Conservation (phyloP, 805 yeast genomes). For the Zygoascus bituminiphila region DNA sequence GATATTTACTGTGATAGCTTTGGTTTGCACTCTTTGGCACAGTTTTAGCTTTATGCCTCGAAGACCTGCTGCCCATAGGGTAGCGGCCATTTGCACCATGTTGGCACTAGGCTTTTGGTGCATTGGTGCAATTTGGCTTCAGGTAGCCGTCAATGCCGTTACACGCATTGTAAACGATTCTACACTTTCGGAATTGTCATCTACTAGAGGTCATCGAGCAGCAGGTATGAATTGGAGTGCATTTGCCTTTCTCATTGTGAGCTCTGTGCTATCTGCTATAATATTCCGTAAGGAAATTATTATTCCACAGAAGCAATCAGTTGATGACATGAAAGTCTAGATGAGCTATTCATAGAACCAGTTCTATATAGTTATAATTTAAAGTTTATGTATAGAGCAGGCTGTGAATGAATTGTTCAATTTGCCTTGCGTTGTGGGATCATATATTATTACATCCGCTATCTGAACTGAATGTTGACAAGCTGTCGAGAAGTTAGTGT, state of each 20-base stretch:
- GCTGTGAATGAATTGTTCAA: too few relatives aligned
- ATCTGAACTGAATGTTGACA: too few relatives aligned
- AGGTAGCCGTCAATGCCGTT: slow-evolving; percentile 16
- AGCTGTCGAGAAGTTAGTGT: too few relatives aligned
- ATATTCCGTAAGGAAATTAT: slow-evolving; percentile 1
- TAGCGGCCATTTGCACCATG: slow-evolving; percentile 1
- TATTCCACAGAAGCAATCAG: not conserved
- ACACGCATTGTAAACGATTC: slow-evolving; percentile 12
- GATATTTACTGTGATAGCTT: slow-evolving; percentile 8
- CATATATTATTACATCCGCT: too few relatives aligned
- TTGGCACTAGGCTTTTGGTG: slow-evolving; percentile 15
- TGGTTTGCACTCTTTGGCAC: slow-evolving; percentile 8
- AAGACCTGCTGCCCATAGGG: not conserved
- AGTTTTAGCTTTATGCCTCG: slow-evolving; percentile 6
- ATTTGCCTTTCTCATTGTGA: slow-evolving; percentile 14
- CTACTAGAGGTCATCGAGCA: slow-evolving; percentile 14
- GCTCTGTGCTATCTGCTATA: not conserved
- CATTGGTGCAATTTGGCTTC: slow-evolving; percentile 20
- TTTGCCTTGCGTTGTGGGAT: too few relatives aligned
- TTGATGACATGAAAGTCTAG: not conserved
- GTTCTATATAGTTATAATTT: too few relatives aligned
- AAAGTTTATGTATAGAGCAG: too few relatives aligned
- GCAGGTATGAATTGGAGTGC: slow-evolving; percentile 20
- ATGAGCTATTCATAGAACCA: not conserved
- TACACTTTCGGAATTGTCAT: slow-evolving; percentile 11